Evolutionary conservation across 108 stramenopile species (phyloP), one percentile per base, ranked within the genome.

Genomic region (Pseudonitzschia pungens): DNA sequence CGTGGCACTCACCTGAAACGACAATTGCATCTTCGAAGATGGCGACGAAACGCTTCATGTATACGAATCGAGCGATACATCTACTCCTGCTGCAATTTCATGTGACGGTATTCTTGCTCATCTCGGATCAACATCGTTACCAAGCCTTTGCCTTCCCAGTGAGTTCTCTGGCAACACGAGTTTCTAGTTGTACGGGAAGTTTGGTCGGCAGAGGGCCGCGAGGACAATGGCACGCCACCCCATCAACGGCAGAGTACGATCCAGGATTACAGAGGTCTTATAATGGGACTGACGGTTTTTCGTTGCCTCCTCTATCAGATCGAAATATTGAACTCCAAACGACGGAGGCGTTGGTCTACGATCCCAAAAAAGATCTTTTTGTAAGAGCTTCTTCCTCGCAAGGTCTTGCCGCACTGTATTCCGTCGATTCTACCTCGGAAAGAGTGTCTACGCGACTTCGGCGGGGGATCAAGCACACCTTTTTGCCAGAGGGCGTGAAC

Each of bases 401-500:
- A 32, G 58, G 53, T 12, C 59, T 62, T 21, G 42, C 53, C 7
- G 55, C 55, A 54, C 54, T 42, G 1, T 42, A 70, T 54, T 67
- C 66, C 44, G 28, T 48, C 45, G 66, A 67, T 67, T 48, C 42
- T 22, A 48, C 15, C 12, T 48, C 66, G 1, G 45, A 50, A 45
- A 29, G 24, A 7, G 18, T 67, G 5, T 41, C 40, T 40, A 55
- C 32, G 53, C 69, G 69, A 55, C n/a, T 70, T 50, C 44, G 28
- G 18, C 31, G 69, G 45, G 40, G 51, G 36, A 15, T 56, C 27
- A 27, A 55, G 43, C 55, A 41, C 0, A n/a, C 81, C 51, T 96
- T 96, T 75, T 71, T 96, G 26, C 97, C 97, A 29, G 88, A 89
- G 64, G 88, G 91, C 41, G 94, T 97, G 10, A 88, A 87, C 12